Base-by-base conservation (phyloP, 163 green algal species). In the Prototheca cutis region DNA sequence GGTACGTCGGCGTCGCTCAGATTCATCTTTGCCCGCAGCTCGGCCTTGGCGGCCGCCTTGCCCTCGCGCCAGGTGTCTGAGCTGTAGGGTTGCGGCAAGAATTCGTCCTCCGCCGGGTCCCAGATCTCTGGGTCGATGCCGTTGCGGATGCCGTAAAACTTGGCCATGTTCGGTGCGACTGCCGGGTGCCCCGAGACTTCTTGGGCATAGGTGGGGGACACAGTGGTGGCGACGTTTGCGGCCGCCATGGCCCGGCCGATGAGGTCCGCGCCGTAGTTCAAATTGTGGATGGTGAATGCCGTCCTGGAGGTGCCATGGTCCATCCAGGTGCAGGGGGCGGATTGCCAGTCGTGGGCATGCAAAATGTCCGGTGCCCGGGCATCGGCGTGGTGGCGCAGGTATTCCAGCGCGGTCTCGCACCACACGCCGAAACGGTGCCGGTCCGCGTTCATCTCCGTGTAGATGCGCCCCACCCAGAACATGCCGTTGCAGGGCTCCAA, bases 221-320 rank as follows among this genome's bases (percentile, higher is more conserved):
- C 91, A 3, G 91, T 98, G 19, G 91, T 95, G 59, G 83, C 58
- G 15, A 88, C 77, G 61, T 81, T 53, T 6, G 53, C n/a, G 19
- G 55, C 62, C 13, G 55, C 28, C 53, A 80, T 74, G 49, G 74
- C 77, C 23, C 65, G 55, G 3, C 58, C 68, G 25, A 85, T 86
- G 15, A 81, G 65, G 56, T 84, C 73, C 4, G 80, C 67, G 18
- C 92, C 92, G 65, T 90, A 98, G 64, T 97, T 88, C 15, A 98
- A 73, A 79, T 98, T 98, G 80, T 98, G 91, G 75, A 98, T 97
- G 49, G 91, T 97, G 80, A 98, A 97, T 4, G 54, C 55, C 25
- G 18, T 23, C 30, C 58, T 48, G 32, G 54, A 32, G 23, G 28
- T 39, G 6, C 51, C 42, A n/a, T 51, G 23, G 40, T 67, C 63